Base-by-base conservation (phyloP, 441 rosid genomes). In the Biscutella auriculata region DNA sequence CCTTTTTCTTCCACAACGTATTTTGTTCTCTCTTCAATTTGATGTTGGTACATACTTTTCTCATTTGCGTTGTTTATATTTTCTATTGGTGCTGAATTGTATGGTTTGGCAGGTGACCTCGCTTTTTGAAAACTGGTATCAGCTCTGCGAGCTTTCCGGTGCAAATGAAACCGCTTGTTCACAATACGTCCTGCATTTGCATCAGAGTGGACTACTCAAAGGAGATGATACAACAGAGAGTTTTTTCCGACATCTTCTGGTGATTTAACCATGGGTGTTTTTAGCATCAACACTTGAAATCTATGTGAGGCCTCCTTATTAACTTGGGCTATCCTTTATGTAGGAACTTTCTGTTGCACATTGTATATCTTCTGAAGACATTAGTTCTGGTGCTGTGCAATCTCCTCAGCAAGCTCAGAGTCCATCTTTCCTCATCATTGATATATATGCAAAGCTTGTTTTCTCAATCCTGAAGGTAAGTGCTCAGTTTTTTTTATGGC, bases 281-380 rank as follows among this genome's bases (percentile, higher is more conserved):
- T 55, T 57, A 34, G 33, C 13, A 25, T 57, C 26, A 25, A 26
- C 33, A 14, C 15, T 27, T 53, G 46, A 26, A 39, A 60, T 34
- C 7, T 36, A 19, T 37, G 29, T 7, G 26, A 64, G 48, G 36
- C 17, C 44, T 54, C 25, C 15, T 57, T 21, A 21, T 53, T 32
- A 21, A 53, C 51, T 19, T 33, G 48, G 52, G 16, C 59, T 26
- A 19, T 63, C 51, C 49, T 62, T 21, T 55, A 13, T 69, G 53
- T 72, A 94, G 99, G 94, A 90, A 69, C 68, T 89, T 42, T 80
- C 96, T 68, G 99, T 94, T 57, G 72, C 81, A 56, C 95, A 94
- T 78, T 89, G 95, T 75, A 69, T 89, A 50, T 73, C 93, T 58
- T 76, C 86, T 37, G 99, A 89, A 69, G 82, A 71, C 57, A 72